A percentile compares a stretch with the other conserved stretches of the same genome.
Conservation (phyloP, 2,329 filamentous ascomycete species). For the Fusarium veterinarium region DNA sequence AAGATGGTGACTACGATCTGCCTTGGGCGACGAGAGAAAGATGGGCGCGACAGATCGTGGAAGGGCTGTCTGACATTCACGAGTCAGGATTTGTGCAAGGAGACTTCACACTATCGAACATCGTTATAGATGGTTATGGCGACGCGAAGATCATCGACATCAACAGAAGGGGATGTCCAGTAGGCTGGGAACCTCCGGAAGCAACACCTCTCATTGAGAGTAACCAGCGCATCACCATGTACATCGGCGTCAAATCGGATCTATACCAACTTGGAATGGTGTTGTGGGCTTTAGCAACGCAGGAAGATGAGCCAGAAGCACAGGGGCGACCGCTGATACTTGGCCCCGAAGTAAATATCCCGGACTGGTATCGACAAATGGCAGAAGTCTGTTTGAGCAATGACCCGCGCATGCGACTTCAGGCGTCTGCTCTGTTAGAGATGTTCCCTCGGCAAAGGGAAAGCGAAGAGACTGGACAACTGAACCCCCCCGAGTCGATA, state of each 20-base stretch:
- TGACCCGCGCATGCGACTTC: constrained; percentile 76
- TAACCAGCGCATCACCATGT: constrained; percentile 93
- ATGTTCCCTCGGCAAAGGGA: constrained; percentile 67
- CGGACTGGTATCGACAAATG: constrained; percentile 81
- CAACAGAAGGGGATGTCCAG: constrained; percentile 94
- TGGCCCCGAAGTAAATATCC: constrained; percentile 70
- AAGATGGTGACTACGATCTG: constrained; percentile 65
- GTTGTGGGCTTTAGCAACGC: constrained; percentile 88
- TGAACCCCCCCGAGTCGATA: constrained; percentile 50
- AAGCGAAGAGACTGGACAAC: constrained; percentile 20
- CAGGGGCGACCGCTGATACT: constrained; percentile 76
- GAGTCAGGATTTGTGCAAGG: constrained; percentile 97
- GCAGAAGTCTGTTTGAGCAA: constrained; percentile 81
- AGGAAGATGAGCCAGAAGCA: constrained; percentile 89
- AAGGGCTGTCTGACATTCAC: constrained; percentile 91
- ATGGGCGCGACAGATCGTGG: constrained; percentile 93
- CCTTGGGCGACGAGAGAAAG: constrained; percentile 80
- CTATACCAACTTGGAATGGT: constrained; percentile 98
- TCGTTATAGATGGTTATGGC: constrained; percentile 86
- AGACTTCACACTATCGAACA: constrained; percentile 96
- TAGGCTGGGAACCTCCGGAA: constrained; percentile 97
- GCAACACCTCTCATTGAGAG: constrained; percentile 86
- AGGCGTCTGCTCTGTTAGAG: constrained; percentile 77
- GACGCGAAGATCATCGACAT: constrained; percentile 98
- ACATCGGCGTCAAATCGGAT: constrained; percentile 98